Conservation (phyloP, 345 rosid species). For the Boechera divaricarpa region DNA sequence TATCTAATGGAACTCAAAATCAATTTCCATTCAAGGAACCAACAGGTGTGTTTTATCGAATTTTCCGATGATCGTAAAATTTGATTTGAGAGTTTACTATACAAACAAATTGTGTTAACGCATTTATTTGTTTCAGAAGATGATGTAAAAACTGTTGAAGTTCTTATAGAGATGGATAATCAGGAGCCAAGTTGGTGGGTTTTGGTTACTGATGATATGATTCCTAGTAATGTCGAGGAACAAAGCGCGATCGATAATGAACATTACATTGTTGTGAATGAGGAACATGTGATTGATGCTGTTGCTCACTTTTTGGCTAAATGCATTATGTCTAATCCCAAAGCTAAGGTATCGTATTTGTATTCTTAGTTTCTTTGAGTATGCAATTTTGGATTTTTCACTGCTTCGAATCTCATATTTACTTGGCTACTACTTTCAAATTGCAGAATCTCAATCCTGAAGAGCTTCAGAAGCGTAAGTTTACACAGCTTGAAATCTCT, state of each 20-base stretch:
- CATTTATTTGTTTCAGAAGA: slow-evolving; percentile 49
- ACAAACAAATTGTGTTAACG: not conserved
- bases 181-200: slow-evolving; percentile 98
- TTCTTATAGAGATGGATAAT: slow-evolving; percentile 65
- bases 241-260: slow-evolving; percentile 80
- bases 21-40: slow-evolving; percentile 89
- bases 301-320: slow-evolving; percentile 94
- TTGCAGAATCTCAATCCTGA: slow-evolving; percentile 82
- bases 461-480: slow-evolving; percentile 83
- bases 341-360: slow-evolving; percentile 58
- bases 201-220: slow-evolving; percentile 92
- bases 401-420: not conserved
- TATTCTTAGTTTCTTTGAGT: not conserved
- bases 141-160: slow-evolving; percentile 70
- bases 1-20: slow-evolving; percentile 53
- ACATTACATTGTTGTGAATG: slow-evolving; percentile 68
- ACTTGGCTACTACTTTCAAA: slow-evolving; percentile 28
- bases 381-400: not conserved
- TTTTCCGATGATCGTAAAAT: not conserved
- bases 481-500: not conserved
- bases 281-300: slow-evolving; percentile 89
- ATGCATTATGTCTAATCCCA: slow-evolving; percentile 82
- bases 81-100: not conserved
- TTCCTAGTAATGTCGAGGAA: slow-evolving; percentile 76
- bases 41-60: slow-evolving; percentile 54